These are phyloP conservation scores for Trametes elegans DNA, from an alignment of 768 basidiomycete genomes.

Conservation along the genomic window DNA sequence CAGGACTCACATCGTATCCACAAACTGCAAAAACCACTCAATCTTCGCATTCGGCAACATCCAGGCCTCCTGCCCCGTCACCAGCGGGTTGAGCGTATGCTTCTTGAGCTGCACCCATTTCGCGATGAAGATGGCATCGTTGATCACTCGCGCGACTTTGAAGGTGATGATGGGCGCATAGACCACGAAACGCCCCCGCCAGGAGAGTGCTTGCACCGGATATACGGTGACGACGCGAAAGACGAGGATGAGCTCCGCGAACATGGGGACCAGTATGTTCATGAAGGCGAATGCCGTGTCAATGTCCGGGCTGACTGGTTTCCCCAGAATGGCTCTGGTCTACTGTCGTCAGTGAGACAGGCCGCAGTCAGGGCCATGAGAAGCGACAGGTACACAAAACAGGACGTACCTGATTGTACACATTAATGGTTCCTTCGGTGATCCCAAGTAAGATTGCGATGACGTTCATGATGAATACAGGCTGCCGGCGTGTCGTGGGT, in stretches of 20 bases:
- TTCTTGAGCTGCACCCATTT: slow-evolving; percentile 2
- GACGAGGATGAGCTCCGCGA: slow-evolving; percentile 39
- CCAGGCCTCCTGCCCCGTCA: slow-evolving; percentile 9
- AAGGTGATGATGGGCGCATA: slow-evolving; percentile 30
- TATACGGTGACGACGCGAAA: slow-evolving; percentile 38
- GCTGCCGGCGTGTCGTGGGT: slow-evolving; percentile 19
- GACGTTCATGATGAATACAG: slow-evolving; percentile 28
- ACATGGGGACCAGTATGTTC: slow-evolving; percentile 29
- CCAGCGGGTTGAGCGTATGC: neutral
- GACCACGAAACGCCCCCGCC: slow-evolving; percentile 19
- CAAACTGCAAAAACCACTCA: slow-evolving; percentile 35
- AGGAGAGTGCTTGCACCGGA: slow-evolving; percentile 25
- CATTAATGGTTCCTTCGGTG: neutral
- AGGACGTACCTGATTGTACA: neutral
- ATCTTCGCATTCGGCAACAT: slow-evolving; percentile 16
- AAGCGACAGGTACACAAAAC: no score
- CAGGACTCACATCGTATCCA: slow-evolving; percentile 36
- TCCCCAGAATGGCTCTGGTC: neutral
- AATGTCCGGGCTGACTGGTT: neutral
- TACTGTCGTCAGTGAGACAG: neutral
- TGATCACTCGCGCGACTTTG: slow-evolving; percentile 32
- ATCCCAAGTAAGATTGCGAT: slow-evolving; percentile 18
- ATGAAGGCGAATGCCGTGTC: slow-evolving; percentile 1
- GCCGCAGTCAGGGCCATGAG: neutral
- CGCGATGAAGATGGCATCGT: slow-evolving; percentile 15